These are phyloP conservation scores for Leucocoprinus birnbaumii DNA, from an alignment of 768 basidiomycete genomes.

Conservation along the genomic window DNA sequence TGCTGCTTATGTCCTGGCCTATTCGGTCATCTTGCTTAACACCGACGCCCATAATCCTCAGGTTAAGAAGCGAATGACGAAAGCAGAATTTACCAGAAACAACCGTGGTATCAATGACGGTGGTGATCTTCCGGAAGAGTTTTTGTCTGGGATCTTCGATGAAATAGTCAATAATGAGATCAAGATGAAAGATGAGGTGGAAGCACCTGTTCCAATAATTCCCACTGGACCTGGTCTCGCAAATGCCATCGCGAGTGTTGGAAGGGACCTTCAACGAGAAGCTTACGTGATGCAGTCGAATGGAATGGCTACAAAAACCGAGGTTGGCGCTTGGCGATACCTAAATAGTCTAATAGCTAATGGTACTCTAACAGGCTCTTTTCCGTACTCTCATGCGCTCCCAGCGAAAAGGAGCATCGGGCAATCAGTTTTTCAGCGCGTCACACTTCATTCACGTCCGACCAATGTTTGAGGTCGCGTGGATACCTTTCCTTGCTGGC, in stretches of 20 bases:
- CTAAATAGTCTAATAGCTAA: neutral
- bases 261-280: conserved; percentile 92
- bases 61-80: conserved; percentile 93
- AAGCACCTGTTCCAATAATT: conserved; percentile 44
- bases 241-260: conserved; percentile 82
- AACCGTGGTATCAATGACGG: conserved; percentile 96
- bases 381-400: conserved; percentile 91
- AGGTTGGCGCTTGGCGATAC: conserved; percentile 44
- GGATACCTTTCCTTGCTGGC: conserved; percentile 97
- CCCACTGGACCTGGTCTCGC: conserved; percentile 69
- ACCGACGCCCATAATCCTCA: conserved; percentile 97
- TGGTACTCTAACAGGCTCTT: conserved; percentile 56
- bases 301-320: conserved; percentile 96
- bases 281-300: conserved; percentile 94
- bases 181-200: conserved; percentile 97
- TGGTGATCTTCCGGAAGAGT: conserved; percentile 83
- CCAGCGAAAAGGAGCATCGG: conserved; percentile 76
- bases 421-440: conserved; percentile 93
- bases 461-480: conserved; percentile 99
- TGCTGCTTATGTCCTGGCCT: conserved; percentile 92
- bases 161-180: conserved; percentile 93
- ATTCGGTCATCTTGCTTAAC: conserved; percentile 94
- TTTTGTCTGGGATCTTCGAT: conserved; percentile 77
- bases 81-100: conserved; percentile 87
- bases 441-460: conserved; percentile 95